A percentile compares a stretch with the other conserved stretches of the same genome.
These are phyloP conservation scores for Pythium volutum DNA, from an alignment of 352 stramenopile genomes.

Conservation along the genomic window DNA sequence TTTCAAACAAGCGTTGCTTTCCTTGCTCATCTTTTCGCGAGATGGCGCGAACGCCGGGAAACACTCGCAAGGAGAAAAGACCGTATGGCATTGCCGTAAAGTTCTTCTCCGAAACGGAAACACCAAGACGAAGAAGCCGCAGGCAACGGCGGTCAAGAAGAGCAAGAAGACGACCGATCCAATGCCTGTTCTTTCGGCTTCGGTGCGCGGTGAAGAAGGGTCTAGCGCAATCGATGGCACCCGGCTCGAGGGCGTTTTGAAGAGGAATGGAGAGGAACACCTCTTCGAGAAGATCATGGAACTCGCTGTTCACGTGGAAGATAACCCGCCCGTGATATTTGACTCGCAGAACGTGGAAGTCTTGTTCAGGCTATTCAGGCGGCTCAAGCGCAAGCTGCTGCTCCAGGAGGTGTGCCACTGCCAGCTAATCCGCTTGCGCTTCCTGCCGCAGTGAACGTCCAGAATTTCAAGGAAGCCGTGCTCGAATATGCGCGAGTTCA, in stretches of 20 bases:
- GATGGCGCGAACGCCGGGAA: too few species aligned
- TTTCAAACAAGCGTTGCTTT: too few species aligned
- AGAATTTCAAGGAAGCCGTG: constrained; percentile 30
- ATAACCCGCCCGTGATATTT: constrained; percentile 24
- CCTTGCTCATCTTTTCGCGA: too few species aligned
- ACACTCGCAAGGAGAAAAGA: too few species aligned
- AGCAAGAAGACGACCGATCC: neutral
- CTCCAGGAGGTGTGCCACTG: constrained; percentile 21
- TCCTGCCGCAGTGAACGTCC: constrained; percentile 15
- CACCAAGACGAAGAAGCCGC: too few species aligned
- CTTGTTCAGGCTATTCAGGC: constrained; percentile 19
- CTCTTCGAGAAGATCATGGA: constrained; percentile 23
- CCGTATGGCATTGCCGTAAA: too few species aligned
- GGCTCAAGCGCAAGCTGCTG: constrained; percentile 16
- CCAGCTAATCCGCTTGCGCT: constrained; percentile 21
- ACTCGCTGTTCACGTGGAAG: constrained; percentile 20
- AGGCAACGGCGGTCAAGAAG: too few species aligned
- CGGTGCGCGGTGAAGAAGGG: neutral
- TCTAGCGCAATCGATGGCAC: neutral
- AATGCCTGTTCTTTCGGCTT: neutral
- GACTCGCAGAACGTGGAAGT: constrained; percentile 21
- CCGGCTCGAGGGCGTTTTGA: constrained; percentile 22
- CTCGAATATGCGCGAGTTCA: constrained; percentile 21
- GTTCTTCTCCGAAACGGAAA: too few species aligned
- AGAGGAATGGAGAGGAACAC: constrained; percentile 24